phyloP scores from a whole-genome alignment of 2,329 filamentous ascomycete species.

The Chrysoporthe deuterocubensis region DNA sequence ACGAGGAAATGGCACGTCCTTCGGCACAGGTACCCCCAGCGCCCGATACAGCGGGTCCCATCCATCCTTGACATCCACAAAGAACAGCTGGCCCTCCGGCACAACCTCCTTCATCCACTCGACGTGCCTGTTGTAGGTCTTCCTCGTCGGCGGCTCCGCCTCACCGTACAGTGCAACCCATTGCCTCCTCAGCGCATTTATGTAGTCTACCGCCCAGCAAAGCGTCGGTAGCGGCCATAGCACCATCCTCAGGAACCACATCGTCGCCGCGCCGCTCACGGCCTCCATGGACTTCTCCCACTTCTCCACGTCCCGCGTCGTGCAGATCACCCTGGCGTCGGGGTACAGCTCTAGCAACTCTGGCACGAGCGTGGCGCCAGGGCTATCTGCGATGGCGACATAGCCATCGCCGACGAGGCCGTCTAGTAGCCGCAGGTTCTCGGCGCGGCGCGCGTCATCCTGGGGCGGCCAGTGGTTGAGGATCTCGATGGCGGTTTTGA shows the following conservation, averaged over 20 bases:
- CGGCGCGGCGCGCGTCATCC: conserved; percentile 1
- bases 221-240: conserved; percentile 40
- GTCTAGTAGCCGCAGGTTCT: conserved; percentile 4
- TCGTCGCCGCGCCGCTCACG: conserved; percentile 39
- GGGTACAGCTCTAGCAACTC: conserved; percentile 55
- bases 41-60: conserved; percentile 48
- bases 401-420: conserved; percentile 33
- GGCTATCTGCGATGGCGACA: conserved; percentile 47
- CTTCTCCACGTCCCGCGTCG: conserved; percentile 42
- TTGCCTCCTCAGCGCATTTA: conserved; percentile 30
- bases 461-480: background rate
- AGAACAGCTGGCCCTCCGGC: conserved; percentile 39
- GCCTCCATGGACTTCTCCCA: conserved; percentile 45
- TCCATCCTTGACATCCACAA: conserved; percentile 43
- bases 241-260: conserved; percentile 40
- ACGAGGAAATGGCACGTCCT: conserved; percentile 38
- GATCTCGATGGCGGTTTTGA: conserved; percentile 17
- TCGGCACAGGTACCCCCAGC: conserved; percentile 40
- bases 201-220: conserved; percentile 39
- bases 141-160: conserved; percentile 29
- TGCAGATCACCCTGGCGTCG: conserved; percentile 52
- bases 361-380: conserved; percentile 45
- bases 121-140: conserved; percentile 24
- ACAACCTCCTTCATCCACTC: conserved; percentile 33
- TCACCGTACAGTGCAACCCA: conserved; percentile 37